Percentiles rank a stretch among this genome's conserved stretches.
Conservation (phyloP, 768 basidiomycete species). For the Macrolepiota dolichaula region DNA sequence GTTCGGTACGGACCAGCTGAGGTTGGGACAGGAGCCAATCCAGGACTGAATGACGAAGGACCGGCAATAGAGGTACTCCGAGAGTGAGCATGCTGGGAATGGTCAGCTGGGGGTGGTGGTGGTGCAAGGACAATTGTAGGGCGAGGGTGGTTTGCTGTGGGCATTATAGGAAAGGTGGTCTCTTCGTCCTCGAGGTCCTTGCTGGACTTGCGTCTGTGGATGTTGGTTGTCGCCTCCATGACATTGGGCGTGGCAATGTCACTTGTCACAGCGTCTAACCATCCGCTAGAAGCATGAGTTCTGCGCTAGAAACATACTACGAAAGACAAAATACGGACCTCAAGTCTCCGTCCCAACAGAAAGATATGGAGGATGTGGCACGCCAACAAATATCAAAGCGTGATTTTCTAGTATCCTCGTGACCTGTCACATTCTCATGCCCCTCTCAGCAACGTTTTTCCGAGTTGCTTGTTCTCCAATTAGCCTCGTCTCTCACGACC, state of each 20-base stretch:
- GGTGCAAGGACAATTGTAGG: conserved; percentile 1
- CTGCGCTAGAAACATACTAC: background rate
- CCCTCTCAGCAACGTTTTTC: background rate
- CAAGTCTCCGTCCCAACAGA: background rate
- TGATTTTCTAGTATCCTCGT: background rate
- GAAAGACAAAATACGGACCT: background rate
- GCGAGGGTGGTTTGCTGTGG: background rate
- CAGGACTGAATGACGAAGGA: conserved; percentile 4
- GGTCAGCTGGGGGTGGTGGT: conserved; percentile 11
- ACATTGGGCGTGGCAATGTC: background rate
- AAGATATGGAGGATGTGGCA: background rate
- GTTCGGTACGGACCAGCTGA: conserved; percentile 29
- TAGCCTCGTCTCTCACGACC: too few relatives aligned
- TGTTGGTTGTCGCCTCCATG: conserved; percentile 1
- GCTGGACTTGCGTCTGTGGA: conserved; percentile 14
- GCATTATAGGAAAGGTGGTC: background rate
- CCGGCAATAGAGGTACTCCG: conserved; percentile 24
- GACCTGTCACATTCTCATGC: background rate
- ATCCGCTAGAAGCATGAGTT: background rate
- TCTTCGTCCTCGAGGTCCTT: conserved; percentile 11
- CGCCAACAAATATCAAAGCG: background rate
- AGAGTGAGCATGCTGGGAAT: conserved; percentile 14
- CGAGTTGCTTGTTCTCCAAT: background rate
- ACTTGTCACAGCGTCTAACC: background rate
- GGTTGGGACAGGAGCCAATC: conserved; percentile 12